phyloP scores from a whole-genome alignment of 108 stramenopile genomes.

The Pseudonitzschia pungens region DNA sequence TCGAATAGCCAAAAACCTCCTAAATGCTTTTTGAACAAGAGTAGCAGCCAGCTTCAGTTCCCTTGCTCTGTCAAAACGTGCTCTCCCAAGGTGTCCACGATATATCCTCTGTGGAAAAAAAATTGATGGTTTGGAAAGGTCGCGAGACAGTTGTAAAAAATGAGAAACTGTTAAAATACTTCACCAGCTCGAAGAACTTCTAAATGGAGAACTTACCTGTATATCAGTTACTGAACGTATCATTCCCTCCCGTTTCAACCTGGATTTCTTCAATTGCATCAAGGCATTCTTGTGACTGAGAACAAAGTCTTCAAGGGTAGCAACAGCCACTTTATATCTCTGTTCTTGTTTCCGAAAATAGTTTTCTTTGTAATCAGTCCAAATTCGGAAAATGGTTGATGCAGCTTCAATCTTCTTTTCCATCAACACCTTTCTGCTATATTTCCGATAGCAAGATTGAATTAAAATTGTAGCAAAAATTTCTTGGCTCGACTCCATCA shows the following conservation, averaged over 20 bases:
- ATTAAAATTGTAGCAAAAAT: slow-evolving; percentile 61
- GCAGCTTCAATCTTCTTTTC: slow-evolving; percentile 47
- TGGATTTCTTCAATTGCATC: slow-evolving; percentile 19
- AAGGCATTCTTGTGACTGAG: slow-evolving; percentile 16
- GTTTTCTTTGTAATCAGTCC: slow-evolving; percentile 39
- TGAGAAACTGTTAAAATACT: background rate
- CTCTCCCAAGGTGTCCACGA: slow-evolving; percentile 21
- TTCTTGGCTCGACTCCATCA: slow-evolving; percentile 84
- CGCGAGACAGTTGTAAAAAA: background rate
- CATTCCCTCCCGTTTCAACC: slow-evolving; percentile 26
- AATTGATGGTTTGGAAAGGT: background rate
- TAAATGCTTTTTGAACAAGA: slow-evolving; percentile 20
- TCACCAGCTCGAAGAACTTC: background rate
- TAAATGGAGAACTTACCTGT: slow-evolving; percentile 40
- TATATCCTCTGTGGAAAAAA: slow-evolving; percentile 18
- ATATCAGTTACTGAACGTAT: slow-evolving; percentile 23
- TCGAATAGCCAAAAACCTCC: slow-evolving; percentile 16
- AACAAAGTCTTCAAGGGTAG: slow-evolving; percentile 51
- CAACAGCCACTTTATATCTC: slow-evolving; percentile 45
- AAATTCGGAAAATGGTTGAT: slow-evolving; percentile 30
- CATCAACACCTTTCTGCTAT: slow-evolving; percentile 11
- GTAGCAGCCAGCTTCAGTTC: slow-evolving; percentile 20
- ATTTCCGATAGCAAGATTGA: slow-evolving; percentile 52
- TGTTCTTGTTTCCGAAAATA: slow-evolving; percentile 42
- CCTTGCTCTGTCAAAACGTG: background rate